Conservation (phyloP, 225 moss, liverwort and hornwort genomes). For the Anthoceros angustus region DNA sequence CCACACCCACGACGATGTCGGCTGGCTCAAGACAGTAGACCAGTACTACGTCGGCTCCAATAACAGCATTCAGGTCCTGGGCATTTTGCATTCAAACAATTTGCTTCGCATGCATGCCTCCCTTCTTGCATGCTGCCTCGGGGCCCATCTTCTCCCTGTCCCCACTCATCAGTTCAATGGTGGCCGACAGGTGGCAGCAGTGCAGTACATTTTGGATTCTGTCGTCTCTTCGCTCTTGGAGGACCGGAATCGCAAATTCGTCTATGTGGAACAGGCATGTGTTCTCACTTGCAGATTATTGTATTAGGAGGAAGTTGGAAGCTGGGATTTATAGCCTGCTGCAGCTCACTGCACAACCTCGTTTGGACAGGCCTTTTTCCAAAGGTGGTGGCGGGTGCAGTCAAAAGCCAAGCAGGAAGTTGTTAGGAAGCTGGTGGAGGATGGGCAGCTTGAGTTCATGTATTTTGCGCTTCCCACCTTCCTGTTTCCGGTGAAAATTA, state of each 20-base stretch:
- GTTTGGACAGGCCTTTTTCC: constrained; percentile 71
- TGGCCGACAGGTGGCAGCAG: constrained; percentile 53
- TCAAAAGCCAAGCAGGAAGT: constrained; percentile 36
- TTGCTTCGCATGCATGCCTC: background rate
- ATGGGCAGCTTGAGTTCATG: constrained; percentile 68
- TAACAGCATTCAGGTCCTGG: constrained; percentile 65
- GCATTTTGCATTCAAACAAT: background rate
- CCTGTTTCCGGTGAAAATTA: background rate
- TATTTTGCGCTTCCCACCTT: constrained; percentile 10
- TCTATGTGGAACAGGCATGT: constrained; percentile 80
- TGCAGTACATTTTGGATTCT: constrained; percentile 88
- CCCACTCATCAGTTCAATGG: background rate
- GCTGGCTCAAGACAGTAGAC: constrained; percentile 99
- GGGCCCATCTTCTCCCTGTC: background rate
- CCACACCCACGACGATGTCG: constrained; percentile 94
- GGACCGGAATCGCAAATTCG: constrained; percentile 72
- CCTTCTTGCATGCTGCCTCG: background rate
- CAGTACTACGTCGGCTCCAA: constrained; percentile 96
- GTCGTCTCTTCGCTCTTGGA: constrained; percentile 42
- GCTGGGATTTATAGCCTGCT: background rate
- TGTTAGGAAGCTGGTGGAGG: constrained; percentile 56
- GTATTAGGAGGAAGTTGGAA: background rate
- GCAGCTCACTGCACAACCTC: background rate
- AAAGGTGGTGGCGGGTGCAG: constrained; percentile 97
- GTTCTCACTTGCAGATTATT: background rate